These are phyloP conservation scores for Acanthamoeba lugdunensis DNA, from an alignment of 208 protist species.

Conservation along the genomic window DNA sequence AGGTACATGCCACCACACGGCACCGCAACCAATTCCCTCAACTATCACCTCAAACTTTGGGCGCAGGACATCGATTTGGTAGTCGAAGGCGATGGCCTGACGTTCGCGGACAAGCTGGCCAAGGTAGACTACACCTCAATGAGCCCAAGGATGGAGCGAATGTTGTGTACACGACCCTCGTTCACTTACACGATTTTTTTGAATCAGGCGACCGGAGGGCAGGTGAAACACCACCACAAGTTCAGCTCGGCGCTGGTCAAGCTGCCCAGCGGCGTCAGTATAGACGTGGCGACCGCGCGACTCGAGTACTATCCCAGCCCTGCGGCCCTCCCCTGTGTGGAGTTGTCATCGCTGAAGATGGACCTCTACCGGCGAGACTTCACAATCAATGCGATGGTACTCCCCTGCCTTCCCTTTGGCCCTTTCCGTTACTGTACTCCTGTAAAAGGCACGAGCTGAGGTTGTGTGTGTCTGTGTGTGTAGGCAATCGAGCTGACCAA, in stretches of 20 bases:
- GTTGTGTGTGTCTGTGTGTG: background rate
- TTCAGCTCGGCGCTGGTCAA: conserved; percentile 34
- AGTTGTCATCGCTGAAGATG: conserved; percentile 73
- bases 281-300: conserved; percentile 55
- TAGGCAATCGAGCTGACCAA: conserved; percentile 61
- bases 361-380: conserved; percentile 67
- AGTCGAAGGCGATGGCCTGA: conserved; percentile 18
- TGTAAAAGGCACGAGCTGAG: background rate
- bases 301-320: conserved; percentile 72
- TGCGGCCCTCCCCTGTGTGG: conserved; percentile 52
- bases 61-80: conserved; percentile 66
- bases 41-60: background rate
- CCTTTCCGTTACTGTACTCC: too few relatives aligned
- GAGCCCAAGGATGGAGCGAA: too few relatives aligned
- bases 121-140: background rate
- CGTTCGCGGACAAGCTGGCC: conserved; percentile 19
- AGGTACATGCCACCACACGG: background rate
- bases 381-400: conserved; percentile 71
- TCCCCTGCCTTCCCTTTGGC: background rate
- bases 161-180: background rate
- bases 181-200: background rate
- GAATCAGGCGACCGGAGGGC: background rate
- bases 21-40: background rate
- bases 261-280: background rate
- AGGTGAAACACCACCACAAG: conserved; percentile 20